These are phyloP conservation scores for Mrakia gelida DNA, from an alignment of 768 basidiomycete genomes.

Conservation along the genomic window DNA sequence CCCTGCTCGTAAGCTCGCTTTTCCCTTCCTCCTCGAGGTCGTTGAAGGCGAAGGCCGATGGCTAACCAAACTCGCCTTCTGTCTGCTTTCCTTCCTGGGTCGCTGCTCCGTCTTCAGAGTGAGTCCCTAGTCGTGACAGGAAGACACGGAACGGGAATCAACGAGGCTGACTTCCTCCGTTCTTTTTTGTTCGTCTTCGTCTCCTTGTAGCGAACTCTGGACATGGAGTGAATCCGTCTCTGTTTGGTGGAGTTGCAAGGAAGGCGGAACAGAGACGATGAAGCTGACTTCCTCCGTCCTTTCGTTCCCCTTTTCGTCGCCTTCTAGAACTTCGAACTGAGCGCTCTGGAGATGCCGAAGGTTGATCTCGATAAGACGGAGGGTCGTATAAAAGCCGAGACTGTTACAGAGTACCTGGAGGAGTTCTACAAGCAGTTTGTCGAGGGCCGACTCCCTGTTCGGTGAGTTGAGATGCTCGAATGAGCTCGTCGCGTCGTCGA, in stretches of 20 bases:
- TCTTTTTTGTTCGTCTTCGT: no score
- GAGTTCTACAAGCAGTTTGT: slow-evolving; percentile 3
- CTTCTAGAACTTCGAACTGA: neutral
- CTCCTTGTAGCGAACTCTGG: no score
- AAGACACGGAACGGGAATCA: no score
- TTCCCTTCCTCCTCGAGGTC: neutral
- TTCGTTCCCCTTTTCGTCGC: neutral
- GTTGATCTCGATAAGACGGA: neutral
- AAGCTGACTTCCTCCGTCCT: neutral
- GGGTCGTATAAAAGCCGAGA: slow-evolving; percentile 12
- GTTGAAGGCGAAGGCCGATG: neutral
- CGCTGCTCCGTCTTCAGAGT: no score
- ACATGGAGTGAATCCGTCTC: no score
- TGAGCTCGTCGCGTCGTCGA: neutral
- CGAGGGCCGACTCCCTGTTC: neutral
- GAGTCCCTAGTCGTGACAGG: no score
- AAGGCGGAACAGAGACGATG: no score
- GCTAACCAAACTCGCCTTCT: neutral
- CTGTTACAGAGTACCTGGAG: slow-evolving; percentile 8
- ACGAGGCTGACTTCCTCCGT: no score
- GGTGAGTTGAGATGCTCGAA: neutral
- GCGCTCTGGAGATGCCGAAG: slow-evolving; percentile 5
- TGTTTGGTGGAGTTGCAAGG: no score
- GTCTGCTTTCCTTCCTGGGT: neutral
- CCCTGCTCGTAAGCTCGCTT: neutral